These are phyloP conservation scores for Paecilomyces fulvus DNA, from an alignment of 2,329 filamentous ascomycete genomes.

Conservation along the genomic window DNA sequence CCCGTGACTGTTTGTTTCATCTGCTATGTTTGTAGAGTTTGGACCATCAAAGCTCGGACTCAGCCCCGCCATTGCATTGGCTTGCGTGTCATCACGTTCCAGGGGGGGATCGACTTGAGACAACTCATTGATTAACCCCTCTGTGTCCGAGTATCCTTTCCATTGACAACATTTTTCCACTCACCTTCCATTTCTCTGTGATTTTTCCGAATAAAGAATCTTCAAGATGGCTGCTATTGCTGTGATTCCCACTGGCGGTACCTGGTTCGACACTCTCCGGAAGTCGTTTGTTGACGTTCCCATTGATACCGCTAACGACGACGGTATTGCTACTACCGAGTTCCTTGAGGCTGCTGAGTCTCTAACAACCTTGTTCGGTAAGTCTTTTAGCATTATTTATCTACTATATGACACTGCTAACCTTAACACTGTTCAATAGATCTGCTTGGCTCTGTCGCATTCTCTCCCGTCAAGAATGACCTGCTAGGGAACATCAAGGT, in stretches of 20 bases:
- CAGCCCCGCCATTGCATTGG: slow-evolving; percentile 9
- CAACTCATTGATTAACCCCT: slow-evolving; percentile 8
- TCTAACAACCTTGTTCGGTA: slow-evolving; percentile 79
- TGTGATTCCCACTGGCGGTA: slow-evolving; percentile 55
- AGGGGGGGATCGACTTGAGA: background rate
- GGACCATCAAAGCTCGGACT: slow-evolving; percentile 8
- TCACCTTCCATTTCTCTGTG: too few species aligned
- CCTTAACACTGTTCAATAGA: slow-evolving; percentile 31
- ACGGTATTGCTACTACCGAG: slow-evolving; percentile 71
- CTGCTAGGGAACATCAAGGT: slow-evolving; percentile 89
- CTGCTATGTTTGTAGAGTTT: slow-evolving; percentile 22
- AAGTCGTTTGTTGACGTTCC: slow-evolving; percentile 77
- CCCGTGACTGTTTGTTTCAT: slow-evolving; percentile 9
- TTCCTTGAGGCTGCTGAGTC: slow-evolving; percentile 90
- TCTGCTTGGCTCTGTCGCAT: slow-evolving; percentile 60
- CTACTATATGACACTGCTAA: background rate
- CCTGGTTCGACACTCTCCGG: slow-evolving; percentile 79
- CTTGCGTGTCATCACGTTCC: background rate
- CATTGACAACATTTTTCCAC: background rate
- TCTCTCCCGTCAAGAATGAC: slow-evolving; percentile 84
- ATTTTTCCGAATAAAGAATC: slow-evolving; percentile 1
- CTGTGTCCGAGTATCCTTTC: background rate
- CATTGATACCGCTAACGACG: slow-evolving; percentile 62
- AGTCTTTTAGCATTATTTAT: slow-evolving; percentile 7
- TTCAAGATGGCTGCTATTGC: slow-evolving; percentile 45